These are phyloP conservation scores for Iris macrosiphon DNA, from an alignment of 106 monocot genomes.

Conservation along the genomic window DNA sequence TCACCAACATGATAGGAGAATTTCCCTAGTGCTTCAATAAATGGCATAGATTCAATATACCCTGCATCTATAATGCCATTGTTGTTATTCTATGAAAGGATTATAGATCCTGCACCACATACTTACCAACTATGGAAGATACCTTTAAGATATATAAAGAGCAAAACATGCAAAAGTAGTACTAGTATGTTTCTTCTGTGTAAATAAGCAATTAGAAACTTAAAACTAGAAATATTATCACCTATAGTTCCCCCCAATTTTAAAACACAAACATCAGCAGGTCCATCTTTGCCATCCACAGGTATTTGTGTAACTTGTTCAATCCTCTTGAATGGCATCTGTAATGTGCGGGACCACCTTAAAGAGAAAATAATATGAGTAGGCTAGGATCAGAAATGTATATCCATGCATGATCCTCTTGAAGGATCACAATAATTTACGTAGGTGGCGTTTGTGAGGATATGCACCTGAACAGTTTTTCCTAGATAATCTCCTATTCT, in stretches of 20 bases:
- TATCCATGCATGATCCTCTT: no score
- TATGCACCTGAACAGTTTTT: constrained; percentile 39
- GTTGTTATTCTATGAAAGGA: no score
- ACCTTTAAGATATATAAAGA: no score
- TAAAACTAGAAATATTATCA: no score
- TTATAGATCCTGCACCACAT: no score
- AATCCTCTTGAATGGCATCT: constrained; percentile 86
- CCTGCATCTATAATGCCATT: no score
- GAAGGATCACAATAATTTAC: neutral
- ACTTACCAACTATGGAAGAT: no score
- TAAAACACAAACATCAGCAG: constrained; percentile 77
- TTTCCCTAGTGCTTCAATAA: no score
- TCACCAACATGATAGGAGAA: no score
- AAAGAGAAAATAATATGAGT: constrained; percentile 4
- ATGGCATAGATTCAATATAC: no score
- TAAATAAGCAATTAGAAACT: no score
- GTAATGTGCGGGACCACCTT: constrained; percentile 80
- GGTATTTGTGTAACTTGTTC: constrained; percentile 55
- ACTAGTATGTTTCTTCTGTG: neutral
- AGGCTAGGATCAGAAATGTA: no score
- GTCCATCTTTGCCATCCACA: constrained; percentile 73
- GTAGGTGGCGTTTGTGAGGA: neutral
- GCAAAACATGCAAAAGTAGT: neutral
- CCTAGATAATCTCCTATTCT: constrained; percentile 31
- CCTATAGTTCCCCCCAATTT: constrained; percentile 86